These are phyloP conservation scores for Nannizzia gypsea DNA, from an alignment of 2,329 filamentous ascomycete species.

Conservation along the genomic window DNA sequence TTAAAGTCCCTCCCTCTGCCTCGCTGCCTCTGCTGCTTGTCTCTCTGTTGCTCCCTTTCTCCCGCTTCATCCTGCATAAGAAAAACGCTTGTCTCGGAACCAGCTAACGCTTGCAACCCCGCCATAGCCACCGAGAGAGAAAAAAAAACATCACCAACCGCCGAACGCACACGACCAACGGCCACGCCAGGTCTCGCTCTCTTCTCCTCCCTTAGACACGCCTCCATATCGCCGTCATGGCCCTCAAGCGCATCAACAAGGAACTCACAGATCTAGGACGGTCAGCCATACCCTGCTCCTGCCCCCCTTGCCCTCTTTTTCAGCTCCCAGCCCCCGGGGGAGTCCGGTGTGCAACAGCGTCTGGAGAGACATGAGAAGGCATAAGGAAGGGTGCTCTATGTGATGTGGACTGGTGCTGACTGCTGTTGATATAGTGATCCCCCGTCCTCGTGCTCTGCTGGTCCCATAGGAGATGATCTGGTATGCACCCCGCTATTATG, in stretches of 20 bases:
- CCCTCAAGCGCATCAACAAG: slow-evolving; percentile 44
- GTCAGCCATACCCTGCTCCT: slow-evolving; percentile 24
- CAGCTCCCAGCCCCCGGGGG: too few relatives aligned
- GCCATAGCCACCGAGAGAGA: not conserved
- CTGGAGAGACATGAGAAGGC: not conserved
- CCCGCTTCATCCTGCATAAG: slow-evolving; percentile 5
- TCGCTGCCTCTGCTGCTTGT: slow-evolving; percentile 13
- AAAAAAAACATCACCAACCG: not conserved
- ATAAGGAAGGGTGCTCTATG: too few relatives aligned
- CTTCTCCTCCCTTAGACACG: slow-evolving; percentile 8
- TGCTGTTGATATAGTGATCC: slow-evolving; percentile 57
- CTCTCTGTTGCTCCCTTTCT: not conserved
- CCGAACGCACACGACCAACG: slow-evolving; percentile 2
- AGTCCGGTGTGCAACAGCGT: not conserved
- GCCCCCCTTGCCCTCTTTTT: not conserved
- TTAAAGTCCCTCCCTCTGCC: not conserved
- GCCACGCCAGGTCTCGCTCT: slow-evolving; percentile 10
- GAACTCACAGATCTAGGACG: slow-evolving; percentile 43
- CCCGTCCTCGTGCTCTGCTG: slow-evolving; percentile 96
- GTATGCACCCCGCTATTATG: slow-evolving; percentile 59
- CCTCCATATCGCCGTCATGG: slow-evolving; percentile 28
- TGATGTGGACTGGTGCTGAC: not conserved
- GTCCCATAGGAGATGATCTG: slow-evolving; percentile 92
- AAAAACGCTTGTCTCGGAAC: not conserved
- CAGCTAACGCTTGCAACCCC: not conserved